These are phyloP conservation scores for Stagonosporopsis tanaceti DNA, from an alignment of 2,329 filamentous ascomycete species.

Conservation along the genomic window DNA sequence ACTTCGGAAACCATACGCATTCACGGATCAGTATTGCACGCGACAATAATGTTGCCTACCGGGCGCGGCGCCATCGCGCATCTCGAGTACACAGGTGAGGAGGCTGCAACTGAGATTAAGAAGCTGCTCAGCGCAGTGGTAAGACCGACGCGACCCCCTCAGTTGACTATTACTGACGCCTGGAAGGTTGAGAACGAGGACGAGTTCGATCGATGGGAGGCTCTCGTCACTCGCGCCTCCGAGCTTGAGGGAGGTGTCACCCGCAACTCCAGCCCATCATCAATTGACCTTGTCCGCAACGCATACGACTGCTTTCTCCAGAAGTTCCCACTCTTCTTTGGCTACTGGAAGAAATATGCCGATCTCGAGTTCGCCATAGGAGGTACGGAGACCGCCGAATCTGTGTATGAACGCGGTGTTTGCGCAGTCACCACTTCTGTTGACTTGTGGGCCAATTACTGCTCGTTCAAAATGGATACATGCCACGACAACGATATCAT, in stretches of 20 bases:
- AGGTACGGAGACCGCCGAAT: conserved; percentile 94
- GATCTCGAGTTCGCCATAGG: conserved; percentile 97
- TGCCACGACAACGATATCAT: conserved; percentile 93
- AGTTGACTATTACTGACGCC: conserved; percentile 22
- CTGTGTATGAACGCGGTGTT: conserved; percentile 96
- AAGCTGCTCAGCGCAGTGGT: conserved; percentile 82
- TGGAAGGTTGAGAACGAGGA: conserved; percentile 74
- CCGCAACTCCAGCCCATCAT: conserved; percentile 93
- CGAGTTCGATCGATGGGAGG: conserved; percentile 95
- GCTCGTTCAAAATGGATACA: conserved; percentile 96
- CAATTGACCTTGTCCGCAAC: conserved; percentile 84
- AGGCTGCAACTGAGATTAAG: conserved; percentile 68
- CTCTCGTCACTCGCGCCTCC: conserved; percentile 83
- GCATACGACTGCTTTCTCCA: conserved; percentile 91
- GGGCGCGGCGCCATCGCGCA: conserved; percentile 44
- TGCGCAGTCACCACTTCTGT: conserved; percentile 93
- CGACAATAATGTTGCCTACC: conserved; percentile 36
- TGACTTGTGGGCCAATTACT: conserved; percentile 97
- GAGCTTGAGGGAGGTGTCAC: conserved; percentile 90
- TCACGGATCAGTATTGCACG: neutral
- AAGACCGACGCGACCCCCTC: conserved; percentile 49
- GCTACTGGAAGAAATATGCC: conserved; percentile 99
- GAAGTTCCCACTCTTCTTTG: conserved; percentile 94
- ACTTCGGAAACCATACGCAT: neutral
- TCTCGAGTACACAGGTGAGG: conserved; percentile 45